Base-by-base conservation (phyloP, 2,329 filamentous ascomycete genomes). In the Diaporthe sp. region DNA sequence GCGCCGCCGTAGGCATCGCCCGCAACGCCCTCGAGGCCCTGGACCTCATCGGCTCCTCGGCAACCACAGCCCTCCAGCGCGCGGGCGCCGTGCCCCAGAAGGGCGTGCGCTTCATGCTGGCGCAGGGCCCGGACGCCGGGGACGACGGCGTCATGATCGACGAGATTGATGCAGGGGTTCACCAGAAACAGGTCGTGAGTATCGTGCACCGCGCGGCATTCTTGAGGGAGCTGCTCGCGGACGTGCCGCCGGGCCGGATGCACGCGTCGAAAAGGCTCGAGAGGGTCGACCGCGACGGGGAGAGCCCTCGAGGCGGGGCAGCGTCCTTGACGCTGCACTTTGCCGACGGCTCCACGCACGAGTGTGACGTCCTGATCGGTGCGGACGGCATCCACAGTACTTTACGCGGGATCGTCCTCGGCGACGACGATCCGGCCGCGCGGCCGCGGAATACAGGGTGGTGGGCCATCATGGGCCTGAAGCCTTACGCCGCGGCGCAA, bases 361-460 rank as follows among this genome's bases (percentile, higher is more conserved):
- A 79, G 12, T 81, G 83, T 25, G 83, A 86, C 72, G 77, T 85
- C n/a, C 80, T 85, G 22, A 78, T 86, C 58, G 84, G 83, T 1
- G 83, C 83, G 12, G 84, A 86, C 68, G 84, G 84, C 15, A 83
- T 85, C 7, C 82, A 83, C 44, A 85, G 84, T 39, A 80, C 78
- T 37, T 82, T 85, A 1, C 80, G 84, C 10, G 81, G 84, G 73
- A 72, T 84, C 13, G 80, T 85, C 31, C 78, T 83, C 3, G 80
- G 80, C 19, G 75, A 79, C 22, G 76, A 78, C 34, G 80, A 82
- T 31, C 75, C 77, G 3, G 79, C 79, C 2, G 79, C 76, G 0
- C 25, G 25, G 1, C 79, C 78, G 1, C 62, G 75, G 6, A 82
- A 81, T 28, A 76, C 76, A 0, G 79, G 79, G 0, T 19, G 25